phyloP scores from a whole-genome alignment of 2,329 filamentous ascomycete species.

The Penicillium sp. region DNA sequence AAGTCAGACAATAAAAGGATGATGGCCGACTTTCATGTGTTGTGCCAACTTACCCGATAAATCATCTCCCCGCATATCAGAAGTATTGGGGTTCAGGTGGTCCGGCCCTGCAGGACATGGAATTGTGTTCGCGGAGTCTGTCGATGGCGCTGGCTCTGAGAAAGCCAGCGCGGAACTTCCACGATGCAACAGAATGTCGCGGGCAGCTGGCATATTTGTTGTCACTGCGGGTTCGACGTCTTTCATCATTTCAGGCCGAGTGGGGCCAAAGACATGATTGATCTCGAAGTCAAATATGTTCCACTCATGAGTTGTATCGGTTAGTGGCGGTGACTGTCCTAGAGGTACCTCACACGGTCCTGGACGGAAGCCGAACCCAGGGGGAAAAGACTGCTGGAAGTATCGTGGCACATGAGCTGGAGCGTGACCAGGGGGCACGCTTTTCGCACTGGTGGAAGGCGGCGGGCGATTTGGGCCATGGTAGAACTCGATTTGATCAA shows the following conservation, averaged over 20 bases:
- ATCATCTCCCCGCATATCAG: slow-evolving; percentile 2
- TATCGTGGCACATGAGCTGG: too few relatives aligned
- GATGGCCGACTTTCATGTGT: slow-evolving; percentile 4
- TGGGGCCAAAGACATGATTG: neutral
- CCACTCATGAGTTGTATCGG: slow-evolving; percentile 5
- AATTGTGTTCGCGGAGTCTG: neutral
- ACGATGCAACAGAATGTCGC: slow-evolving; percentile 5
- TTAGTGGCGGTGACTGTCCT: neutral
- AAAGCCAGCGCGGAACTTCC: slow-evolving; percentile 6
- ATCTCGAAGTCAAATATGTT: slow-evolving; percentile 12
- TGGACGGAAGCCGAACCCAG: slow-evolving; percentile 5
- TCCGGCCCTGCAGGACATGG: neutral
- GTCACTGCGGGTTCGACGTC: slow-evolving; percentile 1
- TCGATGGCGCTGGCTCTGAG: slow-evolving; percentile 3
- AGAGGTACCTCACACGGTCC: slow-evolving; percentile 1
- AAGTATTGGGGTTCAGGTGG: too few relatives aligned
- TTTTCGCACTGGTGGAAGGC: too few relatives aligned
- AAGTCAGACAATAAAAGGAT: slow-evolving; percentile 9
- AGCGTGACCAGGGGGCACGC: too few relatives aligned
- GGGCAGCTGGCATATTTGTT: slow-evolving; percentile 6
- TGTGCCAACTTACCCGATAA: slow-evolving; percentile 7
- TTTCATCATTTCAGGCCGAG: neutral
- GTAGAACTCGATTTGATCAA: too few relatives aligned
- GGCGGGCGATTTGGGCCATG: too few relatives aligned
- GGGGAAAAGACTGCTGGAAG: neutral